Percentiles rank a stretch among this genome's conserved stretches.
These are phyloP conservation scores for Fraxinus anomala DNA, from an alignment of 257 asterid genomes.

Conservation along the genomic window DNA sequence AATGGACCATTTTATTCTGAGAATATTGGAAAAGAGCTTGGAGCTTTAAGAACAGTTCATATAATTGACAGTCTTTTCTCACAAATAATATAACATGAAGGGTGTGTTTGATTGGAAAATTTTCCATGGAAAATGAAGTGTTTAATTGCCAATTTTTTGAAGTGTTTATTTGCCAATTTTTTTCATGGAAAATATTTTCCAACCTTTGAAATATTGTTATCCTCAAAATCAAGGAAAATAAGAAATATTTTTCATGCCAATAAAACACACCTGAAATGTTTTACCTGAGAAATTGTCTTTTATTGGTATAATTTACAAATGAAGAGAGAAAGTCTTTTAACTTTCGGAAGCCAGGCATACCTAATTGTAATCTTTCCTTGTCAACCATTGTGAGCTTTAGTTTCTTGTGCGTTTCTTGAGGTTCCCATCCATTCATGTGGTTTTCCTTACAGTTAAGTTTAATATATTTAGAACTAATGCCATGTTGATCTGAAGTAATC, in stretches of 20 bases:
- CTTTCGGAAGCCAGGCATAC: background rate
- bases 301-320: background rate
- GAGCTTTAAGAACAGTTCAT: slow-evolving; percentile 5
- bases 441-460: background rate
- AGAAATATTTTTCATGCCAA: no score
- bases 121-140: no score
- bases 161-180: no score
- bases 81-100: background rate
- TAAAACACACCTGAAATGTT: background rate
- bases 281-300: slow-evolving; percentile 1
- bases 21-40: background rate
- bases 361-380: background rate
- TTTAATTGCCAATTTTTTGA: no score
- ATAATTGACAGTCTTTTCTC: slow-evolving; percentile 2
- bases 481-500: slow-evolving; percentile 17
- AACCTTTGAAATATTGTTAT: no score
- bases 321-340: background rate
- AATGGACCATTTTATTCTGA: slow-evolving; percentile 11
- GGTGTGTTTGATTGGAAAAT: no score
- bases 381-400: background rate
- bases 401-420: background rate
- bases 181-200: no score
- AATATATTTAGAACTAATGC: background rate
- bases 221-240: no score
- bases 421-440: slow-evolving; percentile 4